Evolutionary conservation across 2,329 filamentous ascomycete genomes (phyloP).

Genomic region (Penicillium sp.): DNA sequence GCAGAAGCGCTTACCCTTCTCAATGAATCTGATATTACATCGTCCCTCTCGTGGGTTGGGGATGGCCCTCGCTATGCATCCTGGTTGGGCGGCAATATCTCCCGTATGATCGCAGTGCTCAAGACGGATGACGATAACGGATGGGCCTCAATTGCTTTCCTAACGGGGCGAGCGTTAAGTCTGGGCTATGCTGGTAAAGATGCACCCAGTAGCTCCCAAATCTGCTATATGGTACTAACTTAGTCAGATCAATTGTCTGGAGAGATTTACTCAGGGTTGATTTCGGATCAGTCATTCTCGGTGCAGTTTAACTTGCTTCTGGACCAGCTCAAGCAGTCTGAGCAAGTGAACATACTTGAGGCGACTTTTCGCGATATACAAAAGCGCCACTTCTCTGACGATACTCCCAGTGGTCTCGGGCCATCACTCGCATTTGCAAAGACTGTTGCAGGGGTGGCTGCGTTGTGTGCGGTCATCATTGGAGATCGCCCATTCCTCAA

Average conservation of each 20-base stretch:
- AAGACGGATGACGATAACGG: conserved; percentile 32
- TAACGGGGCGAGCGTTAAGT: conserved; percentile 60
- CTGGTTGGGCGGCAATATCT: conserved; percentile 70
- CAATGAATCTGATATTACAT: conserved; percentile 27
- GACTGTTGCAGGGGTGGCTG: conserved; percentile 57
- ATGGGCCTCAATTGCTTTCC: conserved; percentile 40
- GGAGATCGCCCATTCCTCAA: conserved; percentile 50
- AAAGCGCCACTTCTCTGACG: conserved; percentile 37
- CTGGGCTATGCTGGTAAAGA: conserved; percentile 68
- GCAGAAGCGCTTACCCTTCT: conserved; percentile 54
- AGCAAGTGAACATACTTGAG: conserved; percentile 49
- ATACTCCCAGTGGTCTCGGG: conserved; percentile 13
- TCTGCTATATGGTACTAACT: conserved; percentile 18
- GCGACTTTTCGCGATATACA: conserved; percentile 46
- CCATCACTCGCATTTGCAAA: conserved; percentile 16
- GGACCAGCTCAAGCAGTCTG: conserved; percentile 45
- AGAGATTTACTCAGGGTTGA: conserved; percentile 40
- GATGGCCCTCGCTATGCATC: conserved; percentile 62
- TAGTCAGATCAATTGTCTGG: conserved; percentile 40
- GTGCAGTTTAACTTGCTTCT: conserved; percentile 41
- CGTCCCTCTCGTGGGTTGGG: conserved; percentile 57
- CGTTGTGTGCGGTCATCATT: conserved; percentile 54
- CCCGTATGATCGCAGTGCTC: conserved; percentile 43
- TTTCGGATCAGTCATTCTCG: conserved; percentile 29
- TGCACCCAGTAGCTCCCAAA: background rate